phyloP scores from a whole-genome alignment of 805 yeast species.

The Kuraishia molischiana region DNA sequence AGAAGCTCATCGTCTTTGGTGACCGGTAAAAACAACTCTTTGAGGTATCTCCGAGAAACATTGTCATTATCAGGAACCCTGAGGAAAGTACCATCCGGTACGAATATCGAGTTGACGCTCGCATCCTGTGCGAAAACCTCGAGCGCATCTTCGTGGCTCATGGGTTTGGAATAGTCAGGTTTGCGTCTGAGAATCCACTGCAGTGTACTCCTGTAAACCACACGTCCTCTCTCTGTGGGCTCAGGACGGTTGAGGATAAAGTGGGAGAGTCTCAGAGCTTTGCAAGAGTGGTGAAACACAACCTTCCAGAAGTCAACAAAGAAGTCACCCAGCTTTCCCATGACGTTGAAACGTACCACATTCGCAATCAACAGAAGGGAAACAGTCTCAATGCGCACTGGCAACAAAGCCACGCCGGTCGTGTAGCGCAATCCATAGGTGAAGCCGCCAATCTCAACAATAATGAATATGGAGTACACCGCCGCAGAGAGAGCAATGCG shows the following conservation, averaged over 20 bases:
- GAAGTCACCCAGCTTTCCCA: not conserved
- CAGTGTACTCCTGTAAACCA: slow-evolving; percentile 41
- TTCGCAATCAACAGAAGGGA: not conserved
- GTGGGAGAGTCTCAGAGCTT: slow-evolving; percentile 65
- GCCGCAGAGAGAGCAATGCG: slow-evolving; percentile 64
- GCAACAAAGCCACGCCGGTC: slow-evolving; percentile 20
- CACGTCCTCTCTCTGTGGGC: slow-evolving; percentile 61
- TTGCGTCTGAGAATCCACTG: slow-evolving; percentile 31
- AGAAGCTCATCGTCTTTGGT: slow-evolving; percentile 66
- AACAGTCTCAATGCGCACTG: slow-evolving; percentile 10
- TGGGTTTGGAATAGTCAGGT: slow-evolving; percentile 52
- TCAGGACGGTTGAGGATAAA: slow-evolving; percentile 58
- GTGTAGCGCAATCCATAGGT: slow-evolving; percentile 37
- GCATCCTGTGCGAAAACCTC: slow-evolving; percentile 32
- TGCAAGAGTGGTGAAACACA: slow-evolving; percentile 45
- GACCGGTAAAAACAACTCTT: slow-evolving; percentile 70
- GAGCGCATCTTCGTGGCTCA: slow-evolving; percentile 32
- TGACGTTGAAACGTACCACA: not conserved
- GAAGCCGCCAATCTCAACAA: slow-evolving; percentile 64
- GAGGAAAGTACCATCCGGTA: slow-evolving; percentile 73
- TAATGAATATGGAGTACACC: slow-evolving; percentile 65
- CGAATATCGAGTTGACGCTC: slow-evolving; percentile 42
- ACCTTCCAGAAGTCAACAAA: slow-evolving; percentile 41
- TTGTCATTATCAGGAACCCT: slow-evolving; percentile 85
- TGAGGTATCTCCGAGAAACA: slow-evolving; percentile 53